Evolutionary conservation across 257 asterid genomes (phyloP).

Genomic region (Fraxinus anomala): DNA sequence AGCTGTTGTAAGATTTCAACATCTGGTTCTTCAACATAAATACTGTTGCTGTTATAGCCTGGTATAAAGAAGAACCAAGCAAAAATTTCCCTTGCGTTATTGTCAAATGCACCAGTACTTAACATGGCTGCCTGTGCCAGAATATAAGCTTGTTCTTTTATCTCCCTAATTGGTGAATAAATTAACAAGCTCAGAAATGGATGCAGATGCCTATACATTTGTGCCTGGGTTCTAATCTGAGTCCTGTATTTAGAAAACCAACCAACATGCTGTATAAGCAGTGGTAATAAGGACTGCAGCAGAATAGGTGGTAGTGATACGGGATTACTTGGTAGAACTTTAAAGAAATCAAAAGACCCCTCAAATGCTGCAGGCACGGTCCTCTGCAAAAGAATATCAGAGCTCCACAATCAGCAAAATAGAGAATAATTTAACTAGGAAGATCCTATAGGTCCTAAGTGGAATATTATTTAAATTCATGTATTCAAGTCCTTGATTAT

Average conservation of each 20-base stretch:
- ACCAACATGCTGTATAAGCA: constrained; percentile 51
- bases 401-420: background rate
- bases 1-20: constrained; percentile 59
- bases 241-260: constrained; percentile 45
- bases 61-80: constrained; percentile 89
- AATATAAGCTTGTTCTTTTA: constrained; percentile 69
- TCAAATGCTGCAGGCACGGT: constrained; percentile 66
- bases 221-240: constrained; percentile 52
- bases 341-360: constrained; percentile 75
- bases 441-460: background rate
- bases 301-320: constrained; percentile 59
- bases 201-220: constrained; percentile 68
- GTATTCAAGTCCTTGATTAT: background rate
- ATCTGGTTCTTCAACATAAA: constrained; percentile 39
- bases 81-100: constrained; percentile 64
- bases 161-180: constrained; percentile 60
- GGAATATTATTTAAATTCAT: background rate
- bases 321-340: constrained; percentile 64
- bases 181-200: constrained; percentile 55
- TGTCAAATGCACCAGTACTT: constrained; percentile 94
- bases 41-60: constrained; percentile 46
- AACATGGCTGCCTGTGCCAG: constrained; percentile 79
- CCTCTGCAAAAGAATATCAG: constrained; percentile 61
- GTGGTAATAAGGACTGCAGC: constrained; percentile 56
- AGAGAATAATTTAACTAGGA: background rate